Evolutionary conservation across 148 eudicot species (phyloP), one percentile per base, ranked within the genome.

Genomic region (Fagopyrum esculentum): DNA sequence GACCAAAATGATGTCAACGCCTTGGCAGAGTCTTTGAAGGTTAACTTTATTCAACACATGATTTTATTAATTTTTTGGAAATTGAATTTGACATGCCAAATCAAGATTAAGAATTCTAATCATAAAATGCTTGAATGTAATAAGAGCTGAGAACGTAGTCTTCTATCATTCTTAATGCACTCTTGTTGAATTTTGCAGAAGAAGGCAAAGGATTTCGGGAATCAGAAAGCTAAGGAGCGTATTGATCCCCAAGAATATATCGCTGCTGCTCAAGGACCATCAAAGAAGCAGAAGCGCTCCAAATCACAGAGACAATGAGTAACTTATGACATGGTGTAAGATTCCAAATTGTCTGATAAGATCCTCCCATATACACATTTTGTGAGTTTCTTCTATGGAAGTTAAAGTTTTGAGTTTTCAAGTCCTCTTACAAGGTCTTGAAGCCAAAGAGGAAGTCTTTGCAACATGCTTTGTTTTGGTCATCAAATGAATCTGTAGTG

Each of bases 1-100:
- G 84, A 78, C 4, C 71, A 76, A 70, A 77, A 80, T 59, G 96
- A 90, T 59, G 82, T 91, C 29, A 78, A 80, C 26, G 78, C 84
- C 47, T 71, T 91, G 77, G 85, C 98, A 52, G 61, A 59, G 69
- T 88, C 97, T 12, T 75, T 94, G 74, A 91, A 94, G 97, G 98
- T 94, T 83, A 85, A 19, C 6, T 48, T 8, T 45, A 71, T 9
- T 9, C 43, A 45, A 29, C 17, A 13, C 29, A 16, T 29, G 57
- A 52, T 47, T 5, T 10, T 3, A 12, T 26, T 46, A 40, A 13
- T 5, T 74, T 3, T 35, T 13, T 35, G 40, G 40, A 35, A 35
- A 35, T 57, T 59, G 22, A 0, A 35, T 12, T 48, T 50, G 17
- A 15, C 46, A 15, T 35, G 16, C 47, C 56, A 40, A 44, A 30